These are phyloP conservation scores for Waltergamsia citrina DNA, from an alignment of 2,329 filamentous ascomycete species.

Conservation along the genomic window DNA sequence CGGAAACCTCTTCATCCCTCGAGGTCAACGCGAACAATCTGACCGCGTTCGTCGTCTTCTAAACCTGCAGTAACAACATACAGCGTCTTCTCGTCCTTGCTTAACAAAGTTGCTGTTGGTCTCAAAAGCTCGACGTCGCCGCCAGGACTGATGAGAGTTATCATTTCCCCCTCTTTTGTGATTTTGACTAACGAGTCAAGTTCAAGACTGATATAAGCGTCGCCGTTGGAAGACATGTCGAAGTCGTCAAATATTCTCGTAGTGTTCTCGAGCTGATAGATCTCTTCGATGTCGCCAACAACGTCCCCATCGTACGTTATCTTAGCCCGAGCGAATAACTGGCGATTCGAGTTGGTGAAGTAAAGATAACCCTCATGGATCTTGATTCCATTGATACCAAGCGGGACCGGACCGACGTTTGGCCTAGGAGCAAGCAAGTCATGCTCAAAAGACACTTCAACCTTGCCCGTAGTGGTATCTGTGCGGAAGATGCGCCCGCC, in stretches of 20 bases:
- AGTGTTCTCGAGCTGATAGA: slow-evolving; percentile 3
- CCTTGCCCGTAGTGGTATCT: slow-evolving; percentile 7
- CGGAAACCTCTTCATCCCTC: no score
- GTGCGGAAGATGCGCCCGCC: slow-evolving; percentile 8
- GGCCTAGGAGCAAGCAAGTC: slow-evolving; percentile 2
- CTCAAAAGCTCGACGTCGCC: no score
- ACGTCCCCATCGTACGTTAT: slow-evolving; percentile 5
- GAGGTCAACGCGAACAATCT: no score
- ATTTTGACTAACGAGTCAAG: no score
- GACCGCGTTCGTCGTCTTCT: no score
- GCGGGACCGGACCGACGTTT: slow-evolving; percentile 1
- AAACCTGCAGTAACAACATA: no score
- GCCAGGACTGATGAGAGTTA: no score
- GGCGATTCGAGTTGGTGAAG: slow-evolving; percentile 9
- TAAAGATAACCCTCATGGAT: slow-evolving; percentile 10
- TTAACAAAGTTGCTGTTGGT: no score
- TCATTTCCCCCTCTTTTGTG: no score
- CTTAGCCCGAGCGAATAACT: slow-evolving; percentile 6
- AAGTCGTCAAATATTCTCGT: slow-evolving; percentile 9
- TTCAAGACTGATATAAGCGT: neutral
- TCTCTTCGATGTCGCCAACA: slow-evolving; percentile 5
- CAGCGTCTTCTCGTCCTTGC: no score
- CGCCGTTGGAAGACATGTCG: slow-evolving; percentile 1
- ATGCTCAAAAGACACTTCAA: slow-evolving; percentile 8
- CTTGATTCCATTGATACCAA: slow-evolving; percentile 12